Conservation (phyloP, 1,284 basidiomycete species). For the Ganoderma lingzhi region DNA sequence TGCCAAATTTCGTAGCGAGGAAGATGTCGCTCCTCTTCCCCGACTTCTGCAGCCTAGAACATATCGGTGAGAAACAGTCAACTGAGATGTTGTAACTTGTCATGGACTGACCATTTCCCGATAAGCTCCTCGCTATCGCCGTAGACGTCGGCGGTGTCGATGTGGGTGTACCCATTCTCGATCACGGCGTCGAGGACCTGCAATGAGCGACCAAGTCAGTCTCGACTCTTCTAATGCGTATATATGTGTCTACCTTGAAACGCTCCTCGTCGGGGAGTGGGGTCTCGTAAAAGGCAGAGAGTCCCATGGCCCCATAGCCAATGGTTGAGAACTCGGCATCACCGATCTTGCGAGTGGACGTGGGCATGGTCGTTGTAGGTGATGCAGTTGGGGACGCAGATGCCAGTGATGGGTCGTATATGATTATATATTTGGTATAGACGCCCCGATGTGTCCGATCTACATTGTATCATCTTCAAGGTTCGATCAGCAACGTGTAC, state of each 20-base stretch:
- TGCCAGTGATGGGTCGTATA: background rate
- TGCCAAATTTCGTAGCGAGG: conserved; percentile 61
- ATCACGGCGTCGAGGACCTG: conserved; percentile 41
- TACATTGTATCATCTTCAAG: background rate
- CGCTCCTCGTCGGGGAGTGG: conserved; percentile 36
- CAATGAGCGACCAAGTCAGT: background rate
- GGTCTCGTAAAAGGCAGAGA: conserved; percentile 36
- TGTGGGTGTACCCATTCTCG: conserved; percentile 39
- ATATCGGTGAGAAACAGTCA: background rate
- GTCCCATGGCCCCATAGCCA: conserved; percentile 41
- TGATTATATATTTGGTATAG: background rate
- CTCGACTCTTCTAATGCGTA: background rate
- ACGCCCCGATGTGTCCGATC: background rate
- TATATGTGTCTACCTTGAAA: conserved; percentile 30
- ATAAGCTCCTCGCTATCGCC: conserved; percentile 41
- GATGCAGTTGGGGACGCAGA: background rate
- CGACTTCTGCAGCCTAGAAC: conserved; percentile 32
- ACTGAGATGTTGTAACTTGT: background rate
- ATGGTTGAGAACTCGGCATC: conserved; percentile 33
- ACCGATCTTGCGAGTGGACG: conserved; percentile 20
- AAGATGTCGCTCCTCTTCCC: conserved; percentile 52
- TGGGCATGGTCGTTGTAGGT: background rate
- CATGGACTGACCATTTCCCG: conserved; percentile 39
- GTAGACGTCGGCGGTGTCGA: conserved; percentile 45
- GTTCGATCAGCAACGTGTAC: background rate